phyloP scores from a whole-genome alignment of 2,329 filamentous ascomycete species.

The Ceratocystis huliohia region DNA sequence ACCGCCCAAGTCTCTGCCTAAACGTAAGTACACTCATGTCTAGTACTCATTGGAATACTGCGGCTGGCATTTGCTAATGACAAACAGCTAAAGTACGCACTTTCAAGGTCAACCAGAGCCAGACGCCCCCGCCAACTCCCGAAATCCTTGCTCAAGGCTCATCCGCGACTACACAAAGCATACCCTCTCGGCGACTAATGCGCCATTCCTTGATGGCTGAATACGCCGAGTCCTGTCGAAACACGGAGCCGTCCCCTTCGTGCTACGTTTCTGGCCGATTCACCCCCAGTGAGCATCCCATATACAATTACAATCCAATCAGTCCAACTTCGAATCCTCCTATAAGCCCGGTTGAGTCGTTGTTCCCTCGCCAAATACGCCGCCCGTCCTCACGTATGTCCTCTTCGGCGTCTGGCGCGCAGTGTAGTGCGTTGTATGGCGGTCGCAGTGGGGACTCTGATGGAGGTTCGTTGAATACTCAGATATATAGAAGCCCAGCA shows the following conservation, averaged over 20 bases:
- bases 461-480: not conserved
- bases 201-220: conserved; percentile 20
- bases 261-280: conserved; percentile 8
- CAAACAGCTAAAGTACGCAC: conserved; percentile 16
- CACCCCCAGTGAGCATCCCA: conserved; percentile 15
- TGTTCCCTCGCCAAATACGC: not conserved
- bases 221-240: conserved; percentile 5
- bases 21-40: conserved; percentile 10
- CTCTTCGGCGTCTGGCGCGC: not conserved
- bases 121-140: conserved; percentile 7
- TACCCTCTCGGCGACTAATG: conserved; percentile 15
- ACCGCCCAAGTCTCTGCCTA: not conserved
- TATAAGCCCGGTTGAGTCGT: conserved; percentile 6
- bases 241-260: conserved; percentile 11
- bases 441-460: conserved; percentile 4
- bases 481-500: not conserved
- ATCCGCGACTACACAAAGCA: conserved; percentile 5
- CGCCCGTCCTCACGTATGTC: conserved; percentile 13
- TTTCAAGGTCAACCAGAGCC: conserved; percentile 17
- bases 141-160: conserved; percentile 16
- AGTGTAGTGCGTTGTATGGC: not conserved
- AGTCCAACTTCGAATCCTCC: not conserved
- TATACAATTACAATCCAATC: conserved; percentile 19
- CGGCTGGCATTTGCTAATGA: not conserved
- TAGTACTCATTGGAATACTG: not conserved